Base-by-base conservation (phyloP, 306 rosid genomes). In the Mimosa pudica region DNA sequence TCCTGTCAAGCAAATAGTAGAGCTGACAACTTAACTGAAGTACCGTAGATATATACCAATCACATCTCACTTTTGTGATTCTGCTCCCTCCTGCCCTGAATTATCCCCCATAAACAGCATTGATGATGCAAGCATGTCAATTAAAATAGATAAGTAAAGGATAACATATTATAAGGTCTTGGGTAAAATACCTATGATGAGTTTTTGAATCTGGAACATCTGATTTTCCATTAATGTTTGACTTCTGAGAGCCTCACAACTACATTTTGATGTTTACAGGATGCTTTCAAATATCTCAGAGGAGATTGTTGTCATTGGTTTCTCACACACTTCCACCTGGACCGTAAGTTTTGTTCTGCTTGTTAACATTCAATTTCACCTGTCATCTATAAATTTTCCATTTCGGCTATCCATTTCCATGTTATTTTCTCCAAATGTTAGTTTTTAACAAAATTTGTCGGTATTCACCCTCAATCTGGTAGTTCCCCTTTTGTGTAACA, bases 291-390 rank as follows among this genome's bases (percentile, higher is more conserved):
- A 78, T 87, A 89, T 86, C 98, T 94, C 47, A 82, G 97, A 88
- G 89, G 97, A 77, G 97, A 92, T 82, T 94, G 97, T 86, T 90
- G 90, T 18, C 90, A 94, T 83, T 94, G 98, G 98, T 94, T 94
- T 88, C 98, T 94, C 69, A 86, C 98, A 81, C 98, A 94, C 86
- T 94, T 94, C 80, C 98, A 94, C 76, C 80, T 94, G 97, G 98
- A 94, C 83, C 98, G 98, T 94, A 92, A 92, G 97, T 84, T 84
- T 77, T 75, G 57, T 20, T 76, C 64, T 49, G 71, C 74, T 76
- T 36, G 60, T 80, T 52, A 58, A 54, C 70, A n/a, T 70, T 68
- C 52, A 32, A 1, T 32, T 33, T 62, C 68, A 62, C 9, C 11
- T 33, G 68, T 33, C 4, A 32, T 33, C 68, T 32, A 33, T 33